Evolutionary conservation across 805 yeast species (phyloP).

Genomic region (Lipomyces mesembrius): DNA sequence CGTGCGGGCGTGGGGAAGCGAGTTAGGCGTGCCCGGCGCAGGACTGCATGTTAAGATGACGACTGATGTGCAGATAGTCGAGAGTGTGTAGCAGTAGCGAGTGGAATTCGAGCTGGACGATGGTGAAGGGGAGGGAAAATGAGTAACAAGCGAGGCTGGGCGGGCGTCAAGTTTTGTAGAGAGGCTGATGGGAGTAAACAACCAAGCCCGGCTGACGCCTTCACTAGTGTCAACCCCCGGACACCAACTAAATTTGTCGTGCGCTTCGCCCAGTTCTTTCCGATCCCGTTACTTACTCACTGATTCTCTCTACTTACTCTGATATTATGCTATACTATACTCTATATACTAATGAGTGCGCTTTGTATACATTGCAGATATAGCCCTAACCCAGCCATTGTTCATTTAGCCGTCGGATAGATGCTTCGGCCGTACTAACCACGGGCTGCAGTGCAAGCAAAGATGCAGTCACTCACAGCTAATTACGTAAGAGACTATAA

Average conservation of each 20-base stretch:
- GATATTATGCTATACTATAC: not conserved
- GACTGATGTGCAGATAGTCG: not conserved
- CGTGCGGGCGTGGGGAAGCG: constrained; percentile 4
- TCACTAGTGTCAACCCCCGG: not conserved
- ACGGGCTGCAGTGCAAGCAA: not conserved
- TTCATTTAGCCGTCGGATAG: not conserved
- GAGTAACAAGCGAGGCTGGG: not conserved
- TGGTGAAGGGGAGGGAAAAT: not conserved
- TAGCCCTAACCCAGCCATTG: not conserved
- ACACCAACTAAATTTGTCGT: not conserved
- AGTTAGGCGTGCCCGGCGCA: constrained; percentile 4
- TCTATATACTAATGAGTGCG: not conserved
- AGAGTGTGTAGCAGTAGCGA: constrained; percentile 5
- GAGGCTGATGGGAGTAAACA: constrained; percentile 3
- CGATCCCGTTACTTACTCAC: not conserved
- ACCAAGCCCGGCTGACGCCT: not conserved
- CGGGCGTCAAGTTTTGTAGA: constrained; percentile 5
- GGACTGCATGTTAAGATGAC: not conserved
- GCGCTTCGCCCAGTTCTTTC: not conserved
- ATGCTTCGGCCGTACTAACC: not conserved
- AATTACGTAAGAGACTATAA: not conserved
- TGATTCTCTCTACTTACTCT: not conserved
- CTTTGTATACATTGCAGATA: not conserved
- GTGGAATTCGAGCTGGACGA: constrained; percentile 2
- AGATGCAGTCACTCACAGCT: not conserved